A percentile compares a stretch with the other conserved stretches of the same genome.
Conservation (phyloP, 2,329 filamentous ascomycete genomes). For the Helotiales sp. region DNA sequence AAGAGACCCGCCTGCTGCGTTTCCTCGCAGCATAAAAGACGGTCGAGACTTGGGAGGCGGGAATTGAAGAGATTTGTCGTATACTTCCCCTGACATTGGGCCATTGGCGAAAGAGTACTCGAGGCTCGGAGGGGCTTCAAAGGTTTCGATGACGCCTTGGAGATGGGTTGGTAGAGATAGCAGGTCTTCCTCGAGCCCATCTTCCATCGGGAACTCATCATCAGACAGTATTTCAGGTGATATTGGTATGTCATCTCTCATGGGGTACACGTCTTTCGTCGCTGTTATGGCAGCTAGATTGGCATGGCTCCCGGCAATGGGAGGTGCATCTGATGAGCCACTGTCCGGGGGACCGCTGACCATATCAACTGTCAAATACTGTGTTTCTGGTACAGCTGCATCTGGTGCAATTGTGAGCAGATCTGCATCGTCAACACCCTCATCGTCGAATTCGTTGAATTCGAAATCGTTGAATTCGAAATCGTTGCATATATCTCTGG, state of each 20-base stretch:
- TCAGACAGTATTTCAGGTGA: constrained; percentile 12
- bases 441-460: constrained; percentile 33
- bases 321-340: too few species aligned
- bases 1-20: background rate
- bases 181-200: constrained; percentile 36
- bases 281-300: background rate
- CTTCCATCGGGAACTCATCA: constrained; percentile 39
- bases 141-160: constrained; percentile 27
- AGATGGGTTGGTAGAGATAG: constrained; percentile 28
- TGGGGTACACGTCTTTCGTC: background rate
- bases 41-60: constrained; percentile 30
- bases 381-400: constrained; percentile 6
- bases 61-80: constrained; percentile 38
- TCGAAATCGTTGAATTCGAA: constrained; percentile 15
- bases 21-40: constrained; percentile 10
- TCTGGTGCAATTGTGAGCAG: constrained; percentile 30
- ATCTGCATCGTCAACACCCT: constrained; percentile 38
- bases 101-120: constrained; percentile 22
- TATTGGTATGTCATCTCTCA: background rate
- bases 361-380: background rate
- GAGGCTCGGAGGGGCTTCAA: constrained; percentile 31
- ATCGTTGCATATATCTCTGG: constrained; percentile 1
- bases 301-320: background rate
- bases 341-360: background rate
- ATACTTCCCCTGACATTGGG: constrained; percentile 32